Conservation (phyloP, 2,329 filamentous ascomycete species). For the Paecilomyces dactylethromorphus region DNA sequence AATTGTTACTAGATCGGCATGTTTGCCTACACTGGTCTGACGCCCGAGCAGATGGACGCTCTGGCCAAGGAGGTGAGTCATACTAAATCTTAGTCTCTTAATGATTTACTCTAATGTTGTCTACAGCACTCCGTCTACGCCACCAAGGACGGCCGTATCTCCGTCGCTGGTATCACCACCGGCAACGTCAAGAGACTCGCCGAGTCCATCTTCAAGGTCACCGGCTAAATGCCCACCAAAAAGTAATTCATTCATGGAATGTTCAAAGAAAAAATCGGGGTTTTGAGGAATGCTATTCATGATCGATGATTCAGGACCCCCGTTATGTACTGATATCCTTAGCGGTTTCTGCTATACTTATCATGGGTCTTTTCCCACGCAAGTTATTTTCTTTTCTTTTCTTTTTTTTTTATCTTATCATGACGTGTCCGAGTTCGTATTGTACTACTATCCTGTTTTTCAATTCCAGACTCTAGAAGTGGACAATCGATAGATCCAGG, state of each 20-base stretch:
- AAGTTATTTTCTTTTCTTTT: not conserved
- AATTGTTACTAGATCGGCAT: conserved; percentile 68
- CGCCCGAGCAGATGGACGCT: conserved; percentile 80
- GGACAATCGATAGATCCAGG: not conserved
- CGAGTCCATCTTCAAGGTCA: conserved; percentile 46
- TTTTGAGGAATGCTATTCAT: not conserved
- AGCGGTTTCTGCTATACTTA: not conserved
- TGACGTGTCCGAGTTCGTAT: not conserved
- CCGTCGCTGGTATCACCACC: conserved; percentile 44
- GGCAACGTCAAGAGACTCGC: conserved; percentile 45
- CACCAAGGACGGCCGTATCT: conserved; percentile 63
- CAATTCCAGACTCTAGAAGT: not conserved
- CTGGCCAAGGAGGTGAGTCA: conserved; percentile 71
- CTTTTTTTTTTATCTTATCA: not conserved
- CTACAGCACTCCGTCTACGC: conserved; percentile 83
- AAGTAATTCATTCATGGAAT: not conserved
- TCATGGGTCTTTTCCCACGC: not conserved
- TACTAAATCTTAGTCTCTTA: not conserved
- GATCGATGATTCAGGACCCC: not conserved
- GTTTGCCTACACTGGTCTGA: conserved; percentile 97
- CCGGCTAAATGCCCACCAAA: conserved; percentile 29
- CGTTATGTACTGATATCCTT: not conserved
- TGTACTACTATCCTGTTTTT: not conserved
- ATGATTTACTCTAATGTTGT: conserved; percentile 5
- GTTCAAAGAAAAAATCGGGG: not conserved